These are phyloP conservation scores for Exophiala calicioides DNA, from an alignment of 2,329 filamentous ascomycete genomes.

Conservation along the genomic window DNA sequence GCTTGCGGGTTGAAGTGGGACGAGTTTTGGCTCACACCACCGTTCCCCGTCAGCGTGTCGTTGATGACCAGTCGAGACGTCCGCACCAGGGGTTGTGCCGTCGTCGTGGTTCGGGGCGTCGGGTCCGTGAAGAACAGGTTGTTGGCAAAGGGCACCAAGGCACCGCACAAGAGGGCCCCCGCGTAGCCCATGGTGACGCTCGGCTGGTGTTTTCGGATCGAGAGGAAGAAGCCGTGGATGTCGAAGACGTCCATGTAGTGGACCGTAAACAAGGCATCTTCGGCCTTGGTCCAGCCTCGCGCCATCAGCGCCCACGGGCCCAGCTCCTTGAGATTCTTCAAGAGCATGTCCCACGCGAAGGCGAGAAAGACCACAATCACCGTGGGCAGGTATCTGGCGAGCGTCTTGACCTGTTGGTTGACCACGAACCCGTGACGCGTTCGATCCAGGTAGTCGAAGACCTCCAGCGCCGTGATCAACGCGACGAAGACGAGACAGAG, in stretches of 20 bases:
- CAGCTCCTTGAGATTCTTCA: slow-evolving; percentile 4
- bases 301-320: slow-evolving; percentile 2
- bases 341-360: not conserved
- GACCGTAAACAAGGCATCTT: not conserved
- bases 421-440: not conserved
- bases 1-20: too few species aligned
- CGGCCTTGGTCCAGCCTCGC: not conserved
- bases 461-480: not conserved
- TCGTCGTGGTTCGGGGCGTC: too few species aligned
- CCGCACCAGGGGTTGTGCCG: too few species aligned
- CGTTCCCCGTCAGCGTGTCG: too few species aligned
- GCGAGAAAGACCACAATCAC: not conserved
- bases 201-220: not conserved
- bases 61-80: too few species aligned
- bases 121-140: too few species aligned
- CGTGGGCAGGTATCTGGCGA: not conserved
- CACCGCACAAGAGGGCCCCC: slow-evolving; percentile 1
- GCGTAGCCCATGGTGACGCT: slow-evolving; percentile 1
- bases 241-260: slow-evolving; percentile 2
- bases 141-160: slow-evolving; percentile 4
- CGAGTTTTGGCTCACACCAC: too few species aligned
- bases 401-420: not conserved
- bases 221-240: not conserved
- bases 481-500: not conserved
- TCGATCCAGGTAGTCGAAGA: slow-evolving; percentile 4